Evolutionary conservation across 441 rosid genomes (phyloP), one percentile per base, ranked within the genome.

Genomic region (Pelargonium australe): DNA sequence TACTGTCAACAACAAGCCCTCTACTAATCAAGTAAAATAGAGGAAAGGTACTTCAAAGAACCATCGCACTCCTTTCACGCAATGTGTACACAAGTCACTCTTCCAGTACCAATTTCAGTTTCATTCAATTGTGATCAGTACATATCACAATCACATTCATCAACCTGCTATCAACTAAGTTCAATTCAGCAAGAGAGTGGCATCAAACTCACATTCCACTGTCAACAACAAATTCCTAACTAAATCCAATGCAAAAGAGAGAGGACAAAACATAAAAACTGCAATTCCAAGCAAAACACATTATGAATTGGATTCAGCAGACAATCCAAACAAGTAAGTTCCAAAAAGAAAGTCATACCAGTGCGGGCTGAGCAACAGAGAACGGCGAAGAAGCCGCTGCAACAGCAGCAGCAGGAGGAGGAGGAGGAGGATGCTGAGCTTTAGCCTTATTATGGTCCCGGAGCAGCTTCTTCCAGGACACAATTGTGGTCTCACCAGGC

Each of bases 401-500:
- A 25, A 66, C 5, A 60, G 70, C 55, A 44, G 41, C 63, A 65
- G 40, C 25, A 58, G 65, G 16, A 23, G 64, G n/a, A 25, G 28
- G 1, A 28, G 31, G 31, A 2, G 31, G 31, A 2, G 31, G 31
- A 2, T 4, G 31, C 6, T 4, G 40, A 4, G 40, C 40, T 2
- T 44, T 45, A 16, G 72, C n/a, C 47, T 58, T 70, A 25, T 72
- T 72, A 7, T 76, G 71, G n/a, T 77, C 81, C 61, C 68, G 75
- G 60, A 77, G 51, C 28, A 80, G 75, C 69, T 73, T 77, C 76
- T 77, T 80, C 83, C 83, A 80, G 25, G 83, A 80, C 40, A 80
- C 83, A 17, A 80, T 80, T 1, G 83, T 80, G 47, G 83, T 80
- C 77, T 77, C 83, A 4, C 79, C 83, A 23, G 80, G 83, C 67